Conservation (phyloP, 345 rosid species). For the Brassica nigra region DNA sequence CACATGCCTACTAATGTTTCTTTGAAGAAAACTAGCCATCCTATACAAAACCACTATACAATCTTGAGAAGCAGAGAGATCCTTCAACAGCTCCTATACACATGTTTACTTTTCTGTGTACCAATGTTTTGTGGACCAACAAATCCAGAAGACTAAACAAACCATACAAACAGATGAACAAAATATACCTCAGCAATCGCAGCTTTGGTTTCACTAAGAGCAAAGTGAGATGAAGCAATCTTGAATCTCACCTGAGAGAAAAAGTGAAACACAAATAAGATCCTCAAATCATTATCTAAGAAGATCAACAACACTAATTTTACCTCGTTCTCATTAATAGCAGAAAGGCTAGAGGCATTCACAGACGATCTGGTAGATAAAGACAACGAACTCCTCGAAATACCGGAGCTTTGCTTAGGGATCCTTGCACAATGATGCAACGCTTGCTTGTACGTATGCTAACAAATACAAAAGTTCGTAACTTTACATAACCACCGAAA, state of each 20-base stretch:
- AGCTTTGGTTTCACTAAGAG: slow-evolving; percentile 69
- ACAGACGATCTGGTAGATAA: slow-evolving; percentile 72
- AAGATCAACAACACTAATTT: slow-evolving; percentile 4
- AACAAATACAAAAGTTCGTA: slow-evolving; percentile 7
- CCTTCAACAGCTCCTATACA: background rate
- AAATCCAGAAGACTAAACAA: background rate
- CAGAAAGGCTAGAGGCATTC: slow-evolving; percentile 62
- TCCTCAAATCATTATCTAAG: slow-evolving; percentile 3
- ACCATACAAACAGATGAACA: slow-evolving; percentile 20
- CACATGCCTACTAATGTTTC: background rate
- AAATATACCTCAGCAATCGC: slow-evolving; percentile 79
- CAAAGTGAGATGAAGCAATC: slow-evolving; percentile 86
- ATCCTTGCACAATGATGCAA: slow-evolving; percentile 69
- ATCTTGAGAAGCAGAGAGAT: background rate
- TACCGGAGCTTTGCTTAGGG: slow-evolving; percentile 74
- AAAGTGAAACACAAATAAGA: slow-evolving; percentile 13
- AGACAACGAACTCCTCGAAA: slow-evolving; percentile 70
- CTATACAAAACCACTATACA: background rate
- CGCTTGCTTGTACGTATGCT: slow-evolving; percentile 89
- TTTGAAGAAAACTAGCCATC: background rate
- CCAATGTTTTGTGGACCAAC: slow-evolving; percentile 5
- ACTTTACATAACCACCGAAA: background rate
- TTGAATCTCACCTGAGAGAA: slow-evolving; percentile 76
- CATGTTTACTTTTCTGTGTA: background rate
- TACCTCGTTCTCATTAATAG: slow-evolving; percentile 91